These are phyloP conservation scores for Yarrowia divulgata DNA, from an alignment of 805 yeast species.

Conservation along the genomic window DNA sequence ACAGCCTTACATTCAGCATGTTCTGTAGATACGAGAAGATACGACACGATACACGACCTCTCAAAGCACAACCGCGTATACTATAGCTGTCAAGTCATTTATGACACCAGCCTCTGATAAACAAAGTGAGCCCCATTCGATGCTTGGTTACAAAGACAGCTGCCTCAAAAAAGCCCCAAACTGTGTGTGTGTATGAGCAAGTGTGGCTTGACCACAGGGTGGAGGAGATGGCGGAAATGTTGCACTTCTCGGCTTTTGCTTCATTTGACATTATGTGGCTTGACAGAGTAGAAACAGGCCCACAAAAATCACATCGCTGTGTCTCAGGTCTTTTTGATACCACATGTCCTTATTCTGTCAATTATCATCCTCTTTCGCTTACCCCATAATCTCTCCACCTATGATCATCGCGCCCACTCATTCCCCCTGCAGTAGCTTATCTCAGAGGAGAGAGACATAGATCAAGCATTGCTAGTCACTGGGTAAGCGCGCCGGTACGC, in stretches of 20 bases:
- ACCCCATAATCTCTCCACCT: constrained; percentile 5
- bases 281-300: background rate
- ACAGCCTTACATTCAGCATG: too few relatives aligned
- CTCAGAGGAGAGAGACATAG: background rate
- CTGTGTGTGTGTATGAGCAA: too few relatives aligned
- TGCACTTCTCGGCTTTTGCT: constrained; percentile 5
- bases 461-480: background rate
- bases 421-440: constrained; percentile 27
- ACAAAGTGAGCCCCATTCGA: background rate
- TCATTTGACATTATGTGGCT: background rate
- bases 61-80: background rate
- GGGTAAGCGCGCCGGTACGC: background rate
- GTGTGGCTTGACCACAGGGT: constrained; percentile 6
- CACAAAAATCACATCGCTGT: background rate
- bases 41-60: background rate
- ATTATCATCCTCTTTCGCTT: background rate
- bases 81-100: background rate
- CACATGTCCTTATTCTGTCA: background rate
- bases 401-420: constrained; percentile 17
- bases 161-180: background rate
- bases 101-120: constrained; percentile 9
- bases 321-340: background rate
- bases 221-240: constrained; percentile 31
- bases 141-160: background rate
- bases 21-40: too few relatives aligned